phyloP scores from a whole-genome alignment of 371 early-diverging fungal species.

The Coemansia sp. region DNA sequence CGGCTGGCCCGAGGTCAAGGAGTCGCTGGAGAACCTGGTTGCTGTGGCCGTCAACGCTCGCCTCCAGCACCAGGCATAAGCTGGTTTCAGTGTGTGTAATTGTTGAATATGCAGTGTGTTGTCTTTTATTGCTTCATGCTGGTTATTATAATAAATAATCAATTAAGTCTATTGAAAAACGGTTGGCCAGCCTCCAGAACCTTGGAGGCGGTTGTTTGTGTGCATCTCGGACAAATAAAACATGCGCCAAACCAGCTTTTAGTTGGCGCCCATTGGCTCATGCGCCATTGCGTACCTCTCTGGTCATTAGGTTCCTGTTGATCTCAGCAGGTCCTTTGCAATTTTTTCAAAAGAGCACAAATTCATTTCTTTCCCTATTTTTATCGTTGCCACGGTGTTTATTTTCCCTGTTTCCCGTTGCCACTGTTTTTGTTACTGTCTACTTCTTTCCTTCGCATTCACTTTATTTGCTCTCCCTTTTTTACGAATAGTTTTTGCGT shows the following conservation, averaged over 20 bases:
- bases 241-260: background rate
- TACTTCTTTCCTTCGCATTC: background rate
- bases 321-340: too few relatives aligned
- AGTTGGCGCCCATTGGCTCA: background rate
- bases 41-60: conserved; percentile 75
- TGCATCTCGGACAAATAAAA: background rate
- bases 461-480: background rate
- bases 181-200: background rate
- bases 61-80: conserved; percentile 16
- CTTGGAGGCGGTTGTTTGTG: background rate
- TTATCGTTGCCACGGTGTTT: background rate
- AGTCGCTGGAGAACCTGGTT: conserved; percentile 81
- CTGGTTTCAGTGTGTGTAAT: background rate
- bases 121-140: background rate
- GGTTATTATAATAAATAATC: too few relatives aligned
- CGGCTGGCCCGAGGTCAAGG: conserved; percentile 89
- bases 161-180: background rate
- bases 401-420: background rate
- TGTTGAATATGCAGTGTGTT: background rate
- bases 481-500: background rate
- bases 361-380: background rate
- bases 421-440: background rate
- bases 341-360: background rate
- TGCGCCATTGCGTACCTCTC: background rate
- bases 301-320: too few relatives aligned